phyloP scores from a whole-genome alignment of 805 yeast genomes.

The Lachancea cidri region DNA sequence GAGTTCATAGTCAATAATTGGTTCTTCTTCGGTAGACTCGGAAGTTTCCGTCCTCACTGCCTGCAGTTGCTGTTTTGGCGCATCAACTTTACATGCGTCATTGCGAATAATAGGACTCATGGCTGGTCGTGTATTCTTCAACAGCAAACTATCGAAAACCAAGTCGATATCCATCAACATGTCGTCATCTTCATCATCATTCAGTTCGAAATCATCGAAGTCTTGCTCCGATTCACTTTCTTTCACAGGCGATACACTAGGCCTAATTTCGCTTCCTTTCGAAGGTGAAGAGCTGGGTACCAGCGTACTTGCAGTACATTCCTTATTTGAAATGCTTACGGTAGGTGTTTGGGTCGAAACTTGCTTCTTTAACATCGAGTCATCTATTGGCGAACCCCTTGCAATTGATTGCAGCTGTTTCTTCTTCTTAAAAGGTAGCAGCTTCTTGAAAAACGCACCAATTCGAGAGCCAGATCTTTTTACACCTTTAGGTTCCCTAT shows the following conservation, averaged over 20 bases:
- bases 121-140: slow-evolving; percentile 16
- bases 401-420: too few relatives aligned
- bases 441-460: slow-evolving; percentile 13
- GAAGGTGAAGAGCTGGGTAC: background rate
- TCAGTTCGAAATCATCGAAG: background rate
- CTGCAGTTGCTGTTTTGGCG: background rate
- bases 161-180: slow-evolving; percentile 26
- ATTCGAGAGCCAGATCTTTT: slow-evolving; percentile 10
- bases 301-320: too few relatives aligned
- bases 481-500: background rate
- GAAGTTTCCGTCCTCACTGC: background rate
- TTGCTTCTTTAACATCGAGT: too few relatives aligned
- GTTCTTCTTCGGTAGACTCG: slow-evolving; percentile 1
- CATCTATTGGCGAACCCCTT: too few relatives aligned
- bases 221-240: background rate
- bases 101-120: background rate
- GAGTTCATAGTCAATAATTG: slow-evolving; percentile 16
- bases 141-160: slow-evolving; percentile 27
- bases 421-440: slow-evolving; percentile 11
- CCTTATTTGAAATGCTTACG: too few relatives aligned
- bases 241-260: background rate
- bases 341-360: too few relatives aligned
- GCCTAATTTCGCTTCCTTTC: background rate
- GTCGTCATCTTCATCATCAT: slow-evolving; percentile 14
- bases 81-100: background rate